phyloP scores from a whole-genome alignment of 805 yeast species.

The Myxozyma neotropica region DNA sequence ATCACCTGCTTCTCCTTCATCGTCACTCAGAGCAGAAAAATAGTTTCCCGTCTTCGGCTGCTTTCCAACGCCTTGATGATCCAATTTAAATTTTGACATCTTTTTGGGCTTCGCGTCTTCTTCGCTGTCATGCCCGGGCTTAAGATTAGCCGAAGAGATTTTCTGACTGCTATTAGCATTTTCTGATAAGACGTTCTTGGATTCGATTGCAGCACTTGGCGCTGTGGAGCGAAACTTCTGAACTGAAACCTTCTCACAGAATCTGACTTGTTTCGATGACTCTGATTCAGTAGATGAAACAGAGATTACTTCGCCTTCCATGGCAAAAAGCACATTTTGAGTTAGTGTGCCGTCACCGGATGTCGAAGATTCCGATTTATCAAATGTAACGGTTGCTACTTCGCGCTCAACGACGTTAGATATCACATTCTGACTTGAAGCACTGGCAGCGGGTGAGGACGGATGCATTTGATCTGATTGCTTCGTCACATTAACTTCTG shows the following conservation, averaged over 20 bases:
- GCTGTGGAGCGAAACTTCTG: constrained; percentile 52
- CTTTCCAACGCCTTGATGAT: neutral
- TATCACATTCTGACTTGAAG: neutral
- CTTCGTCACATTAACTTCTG: neutral
- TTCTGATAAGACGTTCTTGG: neutral
- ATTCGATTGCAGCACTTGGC: constrained; percentile 22
- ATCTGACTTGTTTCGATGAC: constrained; percentile 49
- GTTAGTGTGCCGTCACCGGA: no score
- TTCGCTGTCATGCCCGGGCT: constrained; percentile 14
- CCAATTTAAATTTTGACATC: constrained; percentile 11
- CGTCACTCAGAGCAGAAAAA: neutral
- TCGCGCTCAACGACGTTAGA: neutral
- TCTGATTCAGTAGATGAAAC: neutral
- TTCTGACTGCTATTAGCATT: neutral
- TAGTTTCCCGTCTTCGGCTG: neutral
- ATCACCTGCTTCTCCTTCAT: neutral
- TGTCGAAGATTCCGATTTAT: neutral
- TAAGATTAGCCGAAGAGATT: constrained; percentile 5
- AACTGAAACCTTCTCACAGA: constrained; percentile 56
- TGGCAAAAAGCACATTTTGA: no score
- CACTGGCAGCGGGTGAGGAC: neutral
- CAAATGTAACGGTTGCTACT: neutral
- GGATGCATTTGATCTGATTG: no score
- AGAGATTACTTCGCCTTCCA: neutral
- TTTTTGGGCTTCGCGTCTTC: neutral